Conservation (phyloP, 495 filamentous ascomycete genomes). For the Penicillium ochrochloron region DNA sequence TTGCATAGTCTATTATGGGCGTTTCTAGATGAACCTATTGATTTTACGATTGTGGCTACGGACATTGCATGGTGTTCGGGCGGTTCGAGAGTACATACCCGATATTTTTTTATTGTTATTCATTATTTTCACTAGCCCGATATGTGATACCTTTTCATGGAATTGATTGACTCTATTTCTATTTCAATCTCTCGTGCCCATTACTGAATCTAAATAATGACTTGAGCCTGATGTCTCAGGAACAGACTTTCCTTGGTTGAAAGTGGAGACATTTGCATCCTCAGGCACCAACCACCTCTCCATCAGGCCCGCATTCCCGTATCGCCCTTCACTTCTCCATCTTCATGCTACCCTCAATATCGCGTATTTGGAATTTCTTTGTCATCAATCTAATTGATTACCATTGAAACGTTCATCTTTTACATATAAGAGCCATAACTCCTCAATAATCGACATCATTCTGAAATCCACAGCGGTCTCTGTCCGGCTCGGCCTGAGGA, state of each 20-base stretch:
- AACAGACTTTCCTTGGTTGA: neutral
- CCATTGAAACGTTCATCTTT: neutral
- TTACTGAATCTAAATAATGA: neutral
- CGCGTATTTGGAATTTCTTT: neutral
- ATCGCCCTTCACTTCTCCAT: neutral
- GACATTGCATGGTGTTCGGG: slow-evolving; percentile 22
- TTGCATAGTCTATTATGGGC: neutral
- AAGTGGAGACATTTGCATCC: neutral
- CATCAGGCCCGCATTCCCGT: neutral
- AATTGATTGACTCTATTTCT: neutral
- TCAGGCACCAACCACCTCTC: slow-evolving; percentile 4
- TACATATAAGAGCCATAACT: neutral
- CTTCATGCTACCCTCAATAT: neutral
- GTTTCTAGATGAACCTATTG: neutral
- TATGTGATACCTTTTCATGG: neutral
- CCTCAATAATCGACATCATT: slow-evolving; percentile 10
- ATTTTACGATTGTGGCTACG: neutral
- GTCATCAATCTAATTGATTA: neutral
- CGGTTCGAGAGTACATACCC: slow-evolving; percentile 19
- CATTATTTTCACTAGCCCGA: neutral
- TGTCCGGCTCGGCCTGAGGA: slow-evolving; percentile 18
- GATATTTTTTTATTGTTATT: neutral
- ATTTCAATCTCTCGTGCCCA: neutral
- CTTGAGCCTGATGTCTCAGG: neutral
- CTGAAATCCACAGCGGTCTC: slow-evolving; percentile 12